phyloP scores from a whole-genome alignment of 768 basidiomycete species.

The Mycena metata region DNA sequence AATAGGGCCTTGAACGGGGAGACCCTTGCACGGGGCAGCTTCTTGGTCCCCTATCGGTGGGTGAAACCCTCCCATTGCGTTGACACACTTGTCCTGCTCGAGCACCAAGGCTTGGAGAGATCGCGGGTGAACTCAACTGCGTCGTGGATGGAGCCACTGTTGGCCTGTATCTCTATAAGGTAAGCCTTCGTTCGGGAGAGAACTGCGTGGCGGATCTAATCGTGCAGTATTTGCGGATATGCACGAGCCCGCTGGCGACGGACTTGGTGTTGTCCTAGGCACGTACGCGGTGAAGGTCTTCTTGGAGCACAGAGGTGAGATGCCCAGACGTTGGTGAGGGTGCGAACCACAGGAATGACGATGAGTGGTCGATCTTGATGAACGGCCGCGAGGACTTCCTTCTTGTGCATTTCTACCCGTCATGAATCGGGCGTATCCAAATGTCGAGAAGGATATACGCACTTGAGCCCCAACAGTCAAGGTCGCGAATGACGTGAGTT shows the following conservation, averaged over 20 bases:
- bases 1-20: constrained; percentile 99
- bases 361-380: constrained; percentile 98
- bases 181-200: constrained; percentile 99
- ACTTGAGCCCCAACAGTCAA: no score
- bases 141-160: constrained; percentile 94
- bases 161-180: constrained; percentile 99
- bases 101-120: constrained; percentile 89
- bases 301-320: constrained; percentile 98
- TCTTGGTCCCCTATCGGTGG: constrained; percentile 99
- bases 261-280: constrained; percentile 95
- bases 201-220: constrained; percentile 98
- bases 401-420: constrained; percentile 97
- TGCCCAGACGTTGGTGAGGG: constrained; percentile 99
- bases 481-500: no score
- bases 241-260: constrained; percentile 94
- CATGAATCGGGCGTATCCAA: constrained; percentile 1
- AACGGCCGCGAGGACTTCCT: constrained; percentile 99
- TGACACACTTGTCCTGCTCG: constrained; percentile 96
- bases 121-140: no score
- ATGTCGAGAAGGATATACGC: constrained; percentile 50
- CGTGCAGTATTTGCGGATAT: constrained; percentile 99
- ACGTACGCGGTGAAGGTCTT: constrained; percentile 99
- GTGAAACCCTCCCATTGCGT: constrained; percentile 99
- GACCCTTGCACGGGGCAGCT: constrained; percentile 98
- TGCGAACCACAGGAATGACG: constrained; percentile 97